These are phyloP conservation scores for Yamadazyma dushanensis DNA, from an alignment of 1,139 yeast genomes.

Conservation along the genomic window DNA sequence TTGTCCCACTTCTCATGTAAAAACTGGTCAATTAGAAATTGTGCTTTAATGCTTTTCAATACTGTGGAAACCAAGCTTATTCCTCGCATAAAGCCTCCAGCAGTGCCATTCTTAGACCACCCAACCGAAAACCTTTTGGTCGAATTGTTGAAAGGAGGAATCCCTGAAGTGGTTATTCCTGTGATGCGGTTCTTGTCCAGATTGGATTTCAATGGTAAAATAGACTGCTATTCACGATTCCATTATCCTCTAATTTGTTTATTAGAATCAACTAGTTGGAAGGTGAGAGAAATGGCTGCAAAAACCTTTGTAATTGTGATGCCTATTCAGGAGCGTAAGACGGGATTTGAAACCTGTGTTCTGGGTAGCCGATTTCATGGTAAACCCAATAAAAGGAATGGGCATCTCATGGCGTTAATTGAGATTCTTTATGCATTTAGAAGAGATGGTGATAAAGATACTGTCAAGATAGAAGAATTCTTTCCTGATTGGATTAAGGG, in stretches of 20 bases:
- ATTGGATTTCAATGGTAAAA: constrained; percentile 58
- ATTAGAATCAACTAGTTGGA: constrained; percentile 64
- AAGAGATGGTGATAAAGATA: too few relatives aligned
- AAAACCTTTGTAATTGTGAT: constrained; percentile 53
- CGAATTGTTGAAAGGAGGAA: constrained; percentile 34
- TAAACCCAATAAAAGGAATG: too few relatives aligned
- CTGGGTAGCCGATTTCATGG: too few relatives aligned
- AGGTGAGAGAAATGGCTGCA: constrained; percentile 83
- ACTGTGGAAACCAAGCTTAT: constrained; percentile 78
- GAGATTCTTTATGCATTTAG: constrained; percentile 4
- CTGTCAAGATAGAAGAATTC: too few relatives aligned
- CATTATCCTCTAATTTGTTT: constrained; percentile 55
- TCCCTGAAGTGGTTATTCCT: constrained; percentile 67
- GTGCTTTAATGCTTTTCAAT: constrained; percentile 91
- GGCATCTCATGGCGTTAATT: constrained; percentile 37
- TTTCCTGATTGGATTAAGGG: too few relatives aligned
- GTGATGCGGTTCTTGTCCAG: constrained; percentile 70
- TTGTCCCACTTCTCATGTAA: constrained; percentile 61
- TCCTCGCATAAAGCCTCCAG: constrained; percentile 49
- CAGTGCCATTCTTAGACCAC: constrained; percentile 69
- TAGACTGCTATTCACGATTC: too few relatives aligned
- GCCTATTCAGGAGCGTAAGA: neutral
- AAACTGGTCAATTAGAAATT: constrained; percentile 85
- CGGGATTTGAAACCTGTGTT: too few relatives aligned
- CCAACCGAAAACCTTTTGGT: constrained; percentile 52